These are phyloP conservation scores for Candida takata DNA, from an alignment of 805 yeast species.

Conservation along the genomic window DNA sequence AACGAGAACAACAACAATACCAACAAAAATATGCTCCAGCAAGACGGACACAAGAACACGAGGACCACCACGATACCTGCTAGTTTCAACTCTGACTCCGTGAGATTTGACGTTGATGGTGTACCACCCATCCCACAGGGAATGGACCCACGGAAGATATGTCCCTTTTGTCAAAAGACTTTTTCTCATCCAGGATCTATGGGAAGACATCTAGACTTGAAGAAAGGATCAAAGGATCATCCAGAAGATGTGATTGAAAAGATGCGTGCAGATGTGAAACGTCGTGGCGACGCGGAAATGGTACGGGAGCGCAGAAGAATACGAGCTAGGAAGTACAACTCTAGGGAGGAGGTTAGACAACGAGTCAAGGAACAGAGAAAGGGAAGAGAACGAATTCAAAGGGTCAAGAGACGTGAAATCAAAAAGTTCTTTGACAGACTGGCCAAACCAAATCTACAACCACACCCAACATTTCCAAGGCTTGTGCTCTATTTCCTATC, in stretches of 20 bases:
- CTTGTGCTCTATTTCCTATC: slow-evolving; percentile 40
- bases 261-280: slow-evolving; percentile 41
- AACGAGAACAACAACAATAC: too few relatives aligned
- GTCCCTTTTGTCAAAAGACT: slow-evolving; percentile 45
- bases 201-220: slow-evolving; percentile 52
- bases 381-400: slow-evolving; percentile 33
- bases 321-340: slow-evolving; percentile 37
- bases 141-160: slow-evolving; percentile 29
- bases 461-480: slow-evolving; percentile 45
- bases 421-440: slow-evolving; percentile 30
- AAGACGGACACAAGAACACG: background rate
- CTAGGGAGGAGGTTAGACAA: slow-evolving; percentile 41
- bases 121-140: slow-evolving; percentile 24
- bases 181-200: slow-evolving; percentile 54
- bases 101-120: slow-evolving; percentile 10
- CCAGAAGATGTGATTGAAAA: slow-evolving; percentile 42
- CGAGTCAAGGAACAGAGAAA: slow-evolving; percentile 39
- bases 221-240: slow-evolving; percentile 46
- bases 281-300: slow-evolving; percentile 41
- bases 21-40: too few relatives aligned
- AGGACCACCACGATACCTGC: slow-evolving; percentile 1
- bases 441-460: slow-evolving; percentile 34
- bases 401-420: slow-evolving; percentile 33
- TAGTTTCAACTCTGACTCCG: slow-evolving; percentile 5
- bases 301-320: slow-evolving; percentile 33